Percentiles rank a stretch among this genome's conserved stretches.
Conservation (phyloP, 164 flowering plant genomes). For the Buxus sempervirens region DNA sequence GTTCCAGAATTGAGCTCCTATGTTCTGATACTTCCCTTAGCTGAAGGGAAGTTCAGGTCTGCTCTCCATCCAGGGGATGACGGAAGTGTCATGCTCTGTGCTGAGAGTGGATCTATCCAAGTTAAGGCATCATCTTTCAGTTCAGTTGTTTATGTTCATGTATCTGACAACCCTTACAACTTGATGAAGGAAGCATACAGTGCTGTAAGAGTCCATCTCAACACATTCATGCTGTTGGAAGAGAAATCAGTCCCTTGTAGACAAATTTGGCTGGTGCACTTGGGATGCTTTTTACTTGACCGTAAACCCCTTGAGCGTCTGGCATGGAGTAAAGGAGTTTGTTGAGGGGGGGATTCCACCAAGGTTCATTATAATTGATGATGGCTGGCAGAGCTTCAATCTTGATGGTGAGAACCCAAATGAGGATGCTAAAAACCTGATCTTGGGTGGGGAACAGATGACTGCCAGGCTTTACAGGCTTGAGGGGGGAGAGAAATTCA, state of each 20-base stretch:
- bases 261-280: slow-evolving; percentile 90
- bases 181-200: slow-evolving; percentile 72
- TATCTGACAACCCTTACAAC: slow-evolving; percentile 61
- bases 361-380: slow-evolving; percentile 76
- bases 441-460: slow-evolving; percentile 81
- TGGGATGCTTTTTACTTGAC: slow-evolving; percentile 87
- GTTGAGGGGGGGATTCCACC: slow-evolving; percentile 53
- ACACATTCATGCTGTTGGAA: slow-evolving; percentile 68
- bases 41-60: slow-evolving; percentile 64
- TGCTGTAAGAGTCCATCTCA: slow-evolving; percentile 63
- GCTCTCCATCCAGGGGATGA: slow-evolving; percentile 63
- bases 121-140: slow-evolving; percentile 44
- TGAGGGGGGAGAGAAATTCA: slow-evolving; percentile 66
- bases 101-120: slow-evolving; percentile 66
- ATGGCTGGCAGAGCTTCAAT: slow-evolving; percentile 86
- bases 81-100: slow-evolving; percentile 55
- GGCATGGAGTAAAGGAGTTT: slow-evolving; percentile 71
- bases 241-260: slow-evolving; percentile 57
- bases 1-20: slow-evolving; percentile 67
- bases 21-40: slow-evolving; percentile 54
- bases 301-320: slow-evolving; percentile 67
- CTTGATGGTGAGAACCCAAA: slow-evolving; percentile 45
- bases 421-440: slow-evolving; percentile 62
- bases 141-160: slow-evolving; percentile 70
- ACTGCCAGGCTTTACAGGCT: slow-evolving; percentile 66